These are phyloP conservation scores for Cladosporium sp. DNA, from an alignment of 2,329 filamentous ascomycete species.

Conservation along the genomic window DNA sequence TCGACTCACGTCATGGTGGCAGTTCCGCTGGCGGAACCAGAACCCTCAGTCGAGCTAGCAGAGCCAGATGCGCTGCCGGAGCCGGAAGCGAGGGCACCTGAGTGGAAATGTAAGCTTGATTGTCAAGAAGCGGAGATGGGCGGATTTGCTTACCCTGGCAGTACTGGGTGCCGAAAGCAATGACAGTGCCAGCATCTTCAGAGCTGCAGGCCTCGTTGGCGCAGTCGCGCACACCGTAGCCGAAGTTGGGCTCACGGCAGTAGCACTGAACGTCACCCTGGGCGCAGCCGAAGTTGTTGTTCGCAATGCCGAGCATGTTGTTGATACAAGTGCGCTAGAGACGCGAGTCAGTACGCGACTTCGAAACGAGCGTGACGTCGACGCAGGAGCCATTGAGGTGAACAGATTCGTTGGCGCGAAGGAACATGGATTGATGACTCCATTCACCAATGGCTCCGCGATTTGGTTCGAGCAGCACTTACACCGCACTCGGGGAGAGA, in stretches of 20 bases:
- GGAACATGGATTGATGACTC: not conserved
- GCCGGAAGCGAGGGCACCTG: slow-evolving; percentile 5
- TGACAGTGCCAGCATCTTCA: slow-evolving; percentile 24
- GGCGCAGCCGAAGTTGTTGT: slow-evolving; percentile 25
- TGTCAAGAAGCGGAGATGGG: not conserved
- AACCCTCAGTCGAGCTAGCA: too few relatives aligned
- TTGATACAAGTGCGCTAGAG: slow-evolving; percentile 30
- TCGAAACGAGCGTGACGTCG: not conserved
- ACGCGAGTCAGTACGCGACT: not conserved
- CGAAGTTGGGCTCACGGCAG: slow-evolving; percentile 31
- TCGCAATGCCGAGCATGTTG: slow-evolving; percentile 31
- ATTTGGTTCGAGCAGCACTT: slow-evolving; percentile 16
- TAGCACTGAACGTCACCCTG: slow-evolving; percentile 30
- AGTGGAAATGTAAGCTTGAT: not conserved
- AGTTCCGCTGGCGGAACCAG: not conserved
- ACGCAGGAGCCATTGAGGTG: not conserved
- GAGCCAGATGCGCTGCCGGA: not conserved
- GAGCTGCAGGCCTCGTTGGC: slow-evolving; percentile 29
- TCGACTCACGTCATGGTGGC: slow-evolving; percentile 4
- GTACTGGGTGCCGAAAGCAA: slow-evolving; percentile 30
- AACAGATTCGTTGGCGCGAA: not conserved
- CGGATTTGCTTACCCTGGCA: slow-evolving; percentile 23
- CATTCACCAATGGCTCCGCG: not conserved
- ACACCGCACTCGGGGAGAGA: slow-evolving; percentile 31
- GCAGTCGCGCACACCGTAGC: slow-evolving; percentile 36